Conservation (phyloP, 139 green algal species). For the Zygnema circumcarinatum region DNA sequence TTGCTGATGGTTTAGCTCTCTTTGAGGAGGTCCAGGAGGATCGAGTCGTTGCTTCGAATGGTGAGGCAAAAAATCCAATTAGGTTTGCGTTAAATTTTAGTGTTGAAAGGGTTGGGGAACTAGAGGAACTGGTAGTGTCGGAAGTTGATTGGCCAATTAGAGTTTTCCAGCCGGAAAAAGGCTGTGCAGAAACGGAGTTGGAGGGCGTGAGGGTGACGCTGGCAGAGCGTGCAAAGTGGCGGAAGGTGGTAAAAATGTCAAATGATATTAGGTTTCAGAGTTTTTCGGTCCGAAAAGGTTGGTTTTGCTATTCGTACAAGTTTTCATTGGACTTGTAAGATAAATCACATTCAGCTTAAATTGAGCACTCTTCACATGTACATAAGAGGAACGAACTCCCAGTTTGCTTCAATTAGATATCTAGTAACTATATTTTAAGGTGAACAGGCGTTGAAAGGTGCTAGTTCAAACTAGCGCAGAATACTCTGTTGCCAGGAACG, state of each 20-base stretch:
- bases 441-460: too few relatives aligned
- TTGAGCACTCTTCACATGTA: too few relatives aligned
- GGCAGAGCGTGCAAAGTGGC: background rate
- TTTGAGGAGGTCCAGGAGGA: background rate
- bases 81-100: background rate
- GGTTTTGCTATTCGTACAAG: background rate
- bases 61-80: background rate
- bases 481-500: too few relatives aligned
- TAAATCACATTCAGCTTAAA: too few relatives aligned
- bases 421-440: too few relatives aligned
- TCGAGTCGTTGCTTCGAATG: too few relatives aligned
- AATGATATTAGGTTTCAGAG: background rate
- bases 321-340: background rate
- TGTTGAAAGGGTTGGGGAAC: background rate
- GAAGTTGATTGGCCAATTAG: background rate
- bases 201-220: background rate
- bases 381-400: too few relatives aligned
- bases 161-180: too few relatives aligned
- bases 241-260: background rate
- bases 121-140: background rate
- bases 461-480: too few relatives aligned
- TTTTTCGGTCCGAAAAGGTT: background rate
- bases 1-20: background rate
- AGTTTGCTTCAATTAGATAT: too few relatives aligned
- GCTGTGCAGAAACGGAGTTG: background rate